Conservation (phyloP, 1,284 basidiomycete species). For the Ganoderma meredithae region DNA sequence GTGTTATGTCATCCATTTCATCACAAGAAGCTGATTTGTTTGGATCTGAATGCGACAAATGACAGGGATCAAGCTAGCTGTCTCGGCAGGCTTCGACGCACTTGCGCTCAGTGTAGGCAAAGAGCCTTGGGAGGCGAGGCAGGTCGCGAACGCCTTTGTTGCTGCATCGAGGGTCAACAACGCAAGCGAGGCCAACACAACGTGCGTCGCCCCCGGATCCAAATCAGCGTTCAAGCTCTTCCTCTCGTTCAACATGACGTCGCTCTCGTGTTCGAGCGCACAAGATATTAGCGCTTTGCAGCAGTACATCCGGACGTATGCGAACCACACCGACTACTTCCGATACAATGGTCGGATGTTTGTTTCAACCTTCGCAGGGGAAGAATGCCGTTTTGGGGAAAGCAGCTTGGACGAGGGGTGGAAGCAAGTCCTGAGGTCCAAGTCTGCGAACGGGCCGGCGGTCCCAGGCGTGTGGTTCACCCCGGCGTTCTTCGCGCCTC, state of each 20-base stretch:
- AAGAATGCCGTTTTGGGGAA: conserved; percentile 56
- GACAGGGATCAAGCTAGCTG: conserved; percentile 48
- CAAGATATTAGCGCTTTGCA: conserved; percentile 48
- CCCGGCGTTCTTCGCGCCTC: conserved; percentile 48
- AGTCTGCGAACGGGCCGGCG: conserved; percentile 22
- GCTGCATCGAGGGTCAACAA: conserved; percentile 31
- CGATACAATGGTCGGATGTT: conserved; percentile 50
- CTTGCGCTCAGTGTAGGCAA: conserved; percentile 55
- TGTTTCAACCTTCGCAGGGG: conserved; percentile 63
- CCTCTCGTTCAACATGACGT: conserved; percentile 65
- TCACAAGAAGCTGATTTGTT: background rate
- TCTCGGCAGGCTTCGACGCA: conserved; percentile 49
- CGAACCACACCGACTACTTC: conserved; percentile 52
- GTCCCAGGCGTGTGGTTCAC: conserved; percentile 43
- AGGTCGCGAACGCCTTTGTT: conserved; percentile 55
- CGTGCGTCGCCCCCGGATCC: conserved; percentile 13
- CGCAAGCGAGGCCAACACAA: background rate
- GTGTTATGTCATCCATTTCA: background rate
- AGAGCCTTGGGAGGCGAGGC: conserved; percentile 56
- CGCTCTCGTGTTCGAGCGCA: conserved; percentile 48
- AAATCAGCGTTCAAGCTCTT: conserved; percentile 57
- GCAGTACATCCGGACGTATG: conserved; percentile 51
- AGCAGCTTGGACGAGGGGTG: conserved; percentile 42
- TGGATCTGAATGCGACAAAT: background rate
- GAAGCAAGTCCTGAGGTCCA: conserved; percentile 41